These are phyloP conservation scores for Scytalidium lignicola DNA, from an alignment of 2,329 filamentous ascomycete genomes.

Conservation along the genomic window DNA sequence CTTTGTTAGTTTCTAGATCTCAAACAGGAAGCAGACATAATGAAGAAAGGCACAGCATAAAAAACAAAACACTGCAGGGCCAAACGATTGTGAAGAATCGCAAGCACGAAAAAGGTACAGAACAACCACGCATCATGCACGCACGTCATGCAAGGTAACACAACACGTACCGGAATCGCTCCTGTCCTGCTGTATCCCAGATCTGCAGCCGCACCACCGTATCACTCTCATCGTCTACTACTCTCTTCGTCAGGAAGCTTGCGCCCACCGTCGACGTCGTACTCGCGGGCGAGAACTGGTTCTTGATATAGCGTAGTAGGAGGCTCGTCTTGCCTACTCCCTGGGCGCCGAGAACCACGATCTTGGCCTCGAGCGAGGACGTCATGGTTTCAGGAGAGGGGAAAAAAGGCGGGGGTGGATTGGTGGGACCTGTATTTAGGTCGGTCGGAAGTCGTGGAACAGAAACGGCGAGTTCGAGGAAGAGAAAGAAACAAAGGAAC, in stretches of 20 bases:
- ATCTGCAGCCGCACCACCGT: conserved; percentile 89
- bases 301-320: conserved; percentile 58
- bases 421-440: no score
- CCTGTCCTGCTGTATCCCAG: conserved; percentile 94
- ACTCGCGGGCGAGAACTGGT: conserved; percentile 26
- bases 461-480: neutral
- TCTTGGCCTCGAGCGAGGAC: conserved; percentile 71
- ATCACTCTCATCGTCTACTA: conserved; percentile 77
- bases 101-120: no score
- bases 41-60: no score
- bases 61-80: no score
- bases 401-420: conserved; percentile 31
- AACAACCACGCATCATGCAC: no score
- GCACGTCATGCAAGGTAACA: no score
- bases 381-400: conserved; percentile 27
- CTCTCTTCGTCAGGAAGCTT: conserved; percentile 73
- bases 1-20: neutral
- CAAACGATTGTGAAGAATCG: no score
- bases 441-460: neutral
- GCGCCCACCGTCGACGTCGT: conserved; percentile 66
- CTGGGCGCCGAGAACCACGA: conserved; percentile 75
- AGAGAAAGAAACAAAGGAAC: no score
- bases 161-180: conserved; percentile 65
- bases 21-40: no score
- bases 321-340: conserved; percentile 76